Percentiles rank a stretch among this genome's conserved stretches.
Evolutionary conservation across 179 eudicot genomes (phyloP).

Genomic region (Silene noctiflora): DNA sequence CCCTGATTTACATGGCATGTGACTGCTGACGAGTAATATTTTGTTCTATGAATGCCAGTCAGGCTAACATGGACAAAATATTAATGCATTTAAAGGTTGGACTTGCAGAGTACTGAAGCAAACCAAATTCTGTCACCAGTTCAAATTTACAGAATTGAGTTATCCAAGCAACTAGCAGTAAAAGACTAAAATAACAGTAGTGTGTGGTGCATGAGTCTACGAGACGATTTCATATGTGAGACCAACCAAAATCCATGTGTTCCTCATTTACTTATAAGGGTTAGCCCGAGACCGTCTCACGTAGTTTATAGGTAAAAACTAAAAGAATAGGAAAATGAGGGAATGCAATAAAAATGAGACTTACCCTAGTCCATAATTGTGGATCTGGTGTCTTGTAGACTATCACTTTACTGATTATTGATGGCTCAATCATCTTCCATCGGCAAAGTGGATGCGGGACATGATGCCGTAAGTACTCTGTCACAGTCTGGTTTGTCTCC

Average conservation of each 20-base stretch:
- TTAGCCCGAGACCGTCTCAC: too few species aligned
- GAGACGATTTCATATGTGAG: too few species aligned
- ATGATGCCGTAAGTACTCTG: conserved; percentile 48
- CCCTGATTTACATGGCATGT: conserved; percentile 19
- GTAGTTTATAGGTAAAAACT: too few species aligned
- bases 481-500: conserved; percentile 44
- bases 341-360: conserved; percentile 7
- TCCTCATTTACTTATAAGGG: too few species aligned
- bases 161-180: background rate
- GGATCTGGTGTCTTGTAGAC: conserved; percentile 73
- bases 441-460: conserved; percentile 56
- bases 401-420: conserved; percentile 39
- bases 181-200: background rate
- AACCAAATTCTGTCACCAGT: background rate
- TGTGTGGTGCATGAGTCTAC: too few species aligned
- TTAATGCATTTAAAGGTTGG: conserved; percentile 20
- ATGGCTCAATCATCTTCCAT: conserved; percentile 72
- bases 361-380: conserved; percentile 75
- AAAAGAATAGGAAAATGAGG: background rate
- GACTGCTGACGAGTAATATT: conserved; percentile 12
- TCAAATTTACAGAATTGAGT: background rate
- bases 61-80: background rate
- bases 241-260: too few species aligned
- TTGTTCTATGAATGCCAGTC: conserved; percentile 1
- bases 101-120: background rate